These are phyloP conservation scores for Lodderomyces jiufengensis DNA, from an alignment of 1,139 yeast genomes.

Conservation along the genomic window DNA sequence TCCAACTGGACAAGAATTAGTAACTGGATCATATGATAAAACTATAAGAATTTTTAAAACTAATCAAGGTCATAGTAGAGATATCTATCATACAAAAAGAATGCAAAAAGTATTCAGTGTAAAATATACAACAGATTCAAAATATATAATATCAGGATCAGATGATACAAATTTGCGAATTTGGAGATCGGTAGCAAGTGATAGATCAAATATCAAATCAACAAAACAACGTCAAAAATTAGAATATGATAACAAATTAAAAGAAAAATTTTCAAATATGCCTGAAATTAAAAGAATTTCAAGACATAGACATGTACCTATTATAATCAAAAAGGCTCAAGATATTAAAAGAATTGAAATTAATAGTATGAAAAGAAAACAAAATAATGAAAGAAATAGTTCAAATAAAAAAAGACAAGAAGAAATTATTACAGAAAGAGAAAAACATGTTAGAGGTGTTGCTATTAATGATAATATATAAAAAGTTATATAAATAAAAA, in stretches of 20 bases:
- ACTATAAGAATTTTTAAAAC: slow-evolving; percentile 83
- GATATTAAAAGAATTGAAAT: slow-evolving; percentile 79
- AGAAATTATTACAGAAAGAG: slow-evolving; percentile 69
- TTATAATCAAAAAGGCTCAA: slow-evolving; percentile 78
- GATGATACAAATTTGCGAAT: slow-evolving; percentile 94
- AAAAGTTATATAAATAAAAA: no score
- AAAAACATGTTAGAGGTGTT: slow-evolving; percentile 80
- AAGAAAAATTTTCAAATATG: slow-evolving; percentile 91
- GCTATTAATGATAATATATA: slow-evolving; percentile 32
- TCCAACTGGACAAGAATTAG: slow-evolving; percentile 96
- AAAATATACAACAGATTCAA: slow-evolving; percentile 81
- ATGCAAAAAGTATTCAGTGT: slow-evolving; percentile 93
- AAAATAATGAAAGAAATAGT: slow-evolving; percentile 76
- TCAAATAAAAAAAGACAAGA: slow-evolving; percentile 60
- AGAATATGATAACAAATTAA: slow-evolving; percentile 87
- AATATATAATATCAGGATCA: slow-evolving; percentile 84
- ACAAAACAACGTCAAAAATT: slow-evolving; percentile 76
- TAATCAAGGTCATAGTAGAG: slow-evolving; percentile 95
- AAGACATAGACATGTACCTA: slow-evolving; percentile 89
- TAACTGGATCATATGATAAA: slow-evolving; percentile 93
- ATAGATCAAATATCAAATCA: slow-evolving; percentile 76
- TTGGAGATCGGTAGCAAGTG: slow-evolving; percentile 89
- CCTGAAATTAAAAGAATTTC: slow-evolving; percentile 90
- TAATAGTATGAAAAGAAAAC: slow-evolving; percentile 71
- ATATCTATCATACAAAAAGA: slow-evolving; percentile 92